Conservation (phyloP, 2,329 filamentous ascomycete genomes). For the Drechslerella stenobrocha region DNA sequence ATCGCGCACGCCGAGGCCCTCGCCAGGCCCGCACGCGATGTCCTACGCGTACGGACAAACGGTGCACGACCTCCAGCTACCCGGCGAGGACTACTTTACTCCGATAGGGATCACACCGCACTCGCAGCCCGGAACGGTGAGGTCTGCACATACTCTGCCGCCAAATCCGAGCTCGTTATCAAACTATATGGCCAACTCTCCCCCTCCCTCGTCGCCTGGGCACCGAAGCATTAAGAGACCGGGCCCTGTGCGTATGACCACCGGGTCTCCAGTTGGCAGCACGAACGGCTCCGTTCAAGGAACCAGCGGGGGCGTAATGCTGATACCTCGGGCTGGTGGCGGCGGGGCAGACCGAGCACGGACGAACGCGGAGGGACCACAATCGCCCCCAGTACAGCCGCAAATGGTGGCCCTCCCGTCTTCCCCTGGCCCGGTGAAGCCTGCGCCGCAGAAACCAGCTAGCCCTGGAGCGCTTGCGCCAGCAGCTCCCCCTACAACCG, state of each 20-base stretch:
- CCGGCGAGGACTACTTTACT: constrained; percentile 79
- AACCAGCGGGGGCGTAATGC: constrained; percentile 25
- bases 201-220: constrained; percentile 43
- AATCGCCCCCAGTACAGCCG: constrained; percentile 25
- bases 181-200: constrained; percentile 42
- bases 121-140: constrained; percentile 30
- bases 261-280: constrained; percentile 38
- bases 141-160: constrained; percentile 39
- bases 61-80: constrained; percentile 58
- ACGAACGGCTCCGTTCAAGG: constrained; percentile 31
- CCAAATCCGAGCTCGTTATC: constrained; percentile 35
- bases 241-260: constrained; percentile 43
- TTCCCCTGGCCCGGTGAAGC: constrained; percentile 36
- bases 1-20: constrained; percentile 74
- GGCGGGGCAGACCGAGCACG: constrained; percentile 20
- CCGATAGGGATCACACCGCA: constrained; percentile 63
- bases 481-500: constrained; percentile 15
- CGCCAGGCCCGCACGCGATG: constrained; percentile 61
- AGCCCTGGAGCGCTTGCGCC: constrained; percentile 27
- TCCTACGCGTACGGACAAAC: constrained; percentile 44
- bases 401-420: constrained; percentile 42
- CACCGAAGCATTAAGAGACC: constrained; percentile 43
- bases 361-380: constrained; percentile 27
- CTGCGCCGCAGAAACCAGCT: constrained; percentile 30
- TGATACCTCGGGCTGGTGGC: constrained; percentile 28